Base-by-base conservation (phyloP, 768 basidiomycete species). In the Mycena crocata region DNA sequence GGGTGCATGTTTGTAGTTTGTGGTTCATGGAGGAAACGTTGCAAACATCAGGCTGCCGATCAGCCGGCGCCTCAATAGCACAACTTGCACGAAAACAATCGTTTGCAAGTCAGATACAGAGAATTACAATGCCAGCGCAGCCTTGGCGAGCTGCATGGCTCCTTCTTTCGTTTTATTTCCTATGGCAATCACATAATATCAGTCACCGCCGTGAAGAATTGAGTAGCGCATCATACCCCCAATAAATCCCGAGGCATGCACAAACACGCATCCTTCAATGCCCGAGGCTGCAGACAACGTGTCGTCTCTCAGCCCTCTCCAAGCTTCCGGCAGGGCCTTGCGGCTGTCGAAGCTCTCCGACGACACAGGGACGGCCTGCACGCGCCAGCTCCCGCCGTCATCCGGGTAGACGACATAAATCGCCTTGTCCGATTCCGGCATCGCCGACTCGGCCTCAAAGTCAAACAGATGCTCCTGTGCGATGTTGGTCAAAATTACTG, bases 231-330 rank as follows among this genome's bases (percentile, higher is more conserved):
- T n/a, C n/a, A 66, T 68, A 90, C 96, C 96, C 73, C 98, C 98
- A 74, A 96, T 99, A 78, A 99, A 99, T 10, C 98, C 98, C 64
- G 92, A 93, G 1, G 96, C 95, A 79, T 99, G 98, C 28, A 96
- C 90, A 74, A 99, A 99, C 58, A 98, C 88, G 56, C 96, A 86
- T 1, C 91, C 95, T 0, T 88, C 86, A 65, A 98, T 89, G 3
- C 94, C 94, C 19, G 88, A 88, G 9, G 87, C 79, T 69, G 86
- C 80, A 50, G 91, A 92, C 42, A 99, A 82, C 48, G 86, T 86
- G 13, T 93, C 92, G 77, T 99, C 97, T 50, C 98, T 85, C 40
- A 95, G 79, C 8, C 98, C 98, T 67, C 96, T 86, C 98, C 98
- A 99, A 68, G 85, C 83, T 74, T 98, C 95, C 2, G 98, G 98